Evolutionary conservation across 495 filamentous ascomycete genomes (phyloP).

Genomic region (Aspergillus nidulans): DNA sequence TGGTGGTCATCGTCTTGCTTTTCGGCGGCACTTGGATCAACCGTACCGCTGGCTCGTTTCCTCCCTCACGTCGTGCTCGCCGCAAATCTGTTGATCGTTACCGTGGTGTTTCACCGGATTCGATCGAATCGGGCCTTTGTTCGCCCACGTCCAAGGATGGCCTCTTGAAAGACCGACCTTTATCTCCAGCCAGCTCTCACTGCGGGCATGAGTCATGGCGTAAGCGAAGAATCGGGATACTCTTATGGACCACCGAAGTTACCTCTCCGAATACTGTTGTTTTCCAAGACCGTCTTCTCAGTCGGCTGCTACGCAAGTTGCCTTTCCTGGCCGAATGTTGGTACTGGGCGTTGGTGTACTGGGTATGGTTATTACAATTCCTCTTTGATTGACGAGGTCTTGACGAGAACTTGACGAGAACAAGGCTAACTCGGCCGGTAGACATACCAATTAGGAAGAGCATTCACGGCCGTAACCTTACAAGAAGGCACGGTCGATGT

Average conservation of each 20-base stretch:
- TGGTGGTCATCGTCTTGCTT: constrained; percentile 52
- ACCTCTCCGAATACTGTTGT: constrained; percentile 51
- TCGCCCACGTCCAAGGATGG: constrained; percentile 31
- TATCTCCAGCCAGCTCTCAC: constrained; percentile 26
- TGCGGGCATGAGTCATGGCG: constrained; percentile 33
- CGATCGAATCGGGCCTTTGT: constrained; percentile 27
- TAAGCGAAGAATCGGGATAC: constrained; percentile 37
- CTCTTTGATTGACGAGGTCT: constrained; percentile 4
- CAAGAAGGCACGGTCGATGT: constrained; percentile 53
- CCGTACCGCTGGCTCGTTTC: constrained; percentile 25
- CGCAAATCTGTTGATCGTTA: constrained; percentile 17
- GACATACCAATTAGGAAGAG: constrained; percentile 61
- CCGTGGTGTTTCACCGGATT: constrained; percentile 25
- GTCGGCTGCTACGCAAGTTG: constrained; percentile 58
- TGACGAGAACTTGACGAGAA: background rate
- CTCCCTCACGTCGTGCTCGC: constrained; percentile 8
- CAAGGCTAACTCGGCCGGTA: constrained; percentile 16
- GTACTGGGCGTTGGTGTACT: constrained; percentile 73
- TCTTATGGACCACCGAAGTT: constrained; percentile 32
- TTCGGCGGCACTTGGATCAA: constrained; percentile 59
- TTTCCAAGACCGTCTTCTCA: constrained; percentile 50
- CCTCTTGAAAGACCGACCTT: constrained; percentile 19
- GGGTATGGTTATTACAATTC: constrained; percentile 38
- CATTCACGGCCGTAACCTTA: constrained; percentile 57
- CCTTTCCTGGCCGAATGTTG: constrained; percentile 77